Evolutionary conservation across 1,139 yeast species (phyloP), one percentile per base, ranked within the genome.

Genomic region (Pichia sp.): DNA sequence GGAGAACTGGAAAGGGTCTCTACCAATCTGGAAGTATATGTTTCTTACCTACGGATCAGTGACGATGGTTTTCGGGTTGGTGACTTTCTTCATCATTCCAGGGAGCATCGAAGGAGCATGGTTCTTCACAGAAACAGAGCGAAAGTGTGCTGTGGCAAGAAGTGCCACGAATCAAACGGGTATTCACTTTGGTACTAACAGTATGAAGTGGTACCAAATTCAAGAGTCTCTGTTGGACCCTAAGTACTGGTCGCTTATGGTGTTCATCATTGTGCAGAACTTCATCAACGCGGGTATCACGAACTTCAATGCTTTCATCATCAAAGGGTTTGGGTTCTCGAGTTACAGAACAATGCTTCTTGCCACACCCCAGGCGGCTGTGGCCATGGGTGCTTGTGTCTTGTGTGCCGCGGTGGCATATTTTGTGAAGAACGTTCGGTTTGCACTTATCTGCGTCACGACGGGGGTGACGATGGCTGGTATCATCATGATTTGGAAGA

Each of bases 101-200:
- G 41, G 17, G 4, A 38, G 6, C 16, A n/a, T 38, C 17, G 41
- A 38, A 17, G 16, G 17, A 14, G 84, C 85, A 3, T 75, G 80
- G 76, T 79, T 76, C 62, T 71, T 83, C 50, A 70, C 71, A 14
- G 76, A 74, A 9, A 71, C 74, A 38, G 88, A 84, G 59, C 79
- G 77, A 67, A 51, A 58, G 27, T 49, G 58, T 52, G 63, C 63
- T 2, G 50, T 56, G 31, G 53, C 54, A 12, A 60, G 60, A 49
- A 58, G 55, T 41, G 55, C 55, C 52, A 61, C 60, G 7, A 65
- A 71, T 8, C 59, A 58, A 45, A 65, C 73, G 6, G 71, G 71
- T 59, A 56, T 57, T 16, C 44, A 60, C 69, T 44, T 43, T 12
- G 55, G 58, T 30, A 44, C 16, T 3, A 56, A 51, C 48, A 46